Evolutionary conservation across 2,329 filamentous ascomycete genomes (phyloP), one percentile per base, ranked within the genome.

Genomic region (Phaeomoniella chlamydospora): DNA sequence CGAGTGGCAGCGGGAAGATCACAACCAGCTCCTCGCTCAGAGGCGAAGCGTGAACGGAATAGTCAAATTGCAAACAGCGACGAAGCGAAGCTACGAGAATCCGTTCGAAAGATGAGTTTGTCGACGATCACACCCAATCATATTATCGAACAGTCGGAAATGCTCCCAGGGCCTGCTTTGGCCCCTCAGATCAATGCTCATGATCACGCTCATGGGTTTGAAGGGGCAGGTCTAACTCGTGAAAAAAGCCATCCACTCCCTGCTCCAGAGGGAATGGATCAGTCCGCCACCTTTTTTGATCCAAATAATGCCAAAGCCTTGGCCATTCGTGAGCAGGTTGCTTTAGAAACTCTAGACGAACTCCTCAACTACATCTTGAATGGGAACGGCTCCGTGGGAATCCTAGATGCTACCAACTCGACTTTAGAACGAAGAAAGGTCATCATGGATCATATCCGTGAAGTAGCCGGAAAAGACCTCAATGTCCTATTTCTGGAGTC

Each of bases 361-460:
- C 67, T 96, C 5, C 61, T 98, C 33, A 80, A 94, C 47, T 98
- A 93, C 55, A 76, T 98, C 9, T 65, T 96, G 19, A 67, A 77
- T 15, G 69, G 77, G 37, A 84, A 80, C 17, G 90, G 90, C 33
- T 83, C 86, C 18, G 84, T 96, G 6, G 90, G 90, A 26, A 96
- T 98, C 43, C 73, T 98, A 10, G 90, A 98, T 58, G 90, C 90
- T 5, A 98, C 90, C 5, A 98, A 98, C 62, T 94, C 87, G 62
- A 98, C 90, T 0, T 70, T 93, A 34, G 73, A 84, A 43, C 79
- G 90, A 26, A 75, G 90, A 34, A 78, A 88, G 57, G 70, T 81
- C 16, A 72, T 98, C 37, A 85, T 93, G 49, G 73, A 88, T 41
- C 80, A 76, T 45, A 84, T 96, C 50, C 81, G 83, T 48, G 64